A percentile compares a stretch with the other conserved stretches of the same genome.
Evolutionary conservation across 805 yeast species (phyloP).

Genomic region (Schizosaccharomyces octosporus): DNA sequence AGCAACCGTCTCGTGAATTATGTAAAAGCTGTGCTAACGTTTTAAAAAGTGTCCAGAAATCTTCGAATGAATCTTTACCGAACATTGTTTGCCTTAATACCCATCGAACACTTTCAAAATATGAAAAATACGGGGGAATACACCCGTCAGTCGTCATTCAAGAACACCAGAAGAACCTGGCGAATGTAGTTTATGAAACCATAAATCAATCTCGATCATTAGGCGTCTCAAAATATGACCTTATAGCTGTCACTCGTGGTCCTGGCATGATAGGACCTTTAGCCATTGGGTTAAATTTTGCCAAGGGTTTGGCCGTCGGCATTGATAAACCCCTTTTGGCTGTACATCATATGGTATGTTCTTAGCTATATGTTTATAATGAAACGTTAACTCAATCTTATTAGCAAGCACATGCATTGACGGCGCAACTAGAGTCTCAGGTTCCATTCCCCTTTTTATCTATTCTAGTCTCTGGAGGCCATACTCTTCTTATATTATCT

Average conservation of each 20-base stretch:
- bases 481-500: constrained; percentile 63
- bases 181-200: constrained; percentile 24
- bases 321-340: constrained; percentile 62
- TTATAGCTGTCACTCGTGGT: constrained; percentile 77
- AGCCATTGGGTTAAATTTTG: constrained; percentile 57
- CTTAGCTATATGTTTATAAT: neutral
- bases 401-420: constrained; percentile 45
- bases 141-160: constrained; percentile 63
- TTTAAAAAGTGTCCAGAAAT: constrained; percentile 12
- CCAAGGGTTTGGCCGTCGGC: constrained; percentile 62
- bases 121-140: constrained; percentile 56
- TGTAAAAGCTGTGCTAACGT: no score
- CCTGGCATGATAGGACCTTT: constrained; percentile 91
- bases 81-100: constrained; percentile 27
- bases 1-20: constrained; percentile 12
- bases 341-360: constrained; percentile 68
- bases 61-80: constrained; percentile 17
- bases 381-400: neutral
- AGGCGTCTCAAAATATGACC: constrained; percentile 21
- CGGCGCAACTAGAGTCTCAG: constrained; percentile 29
- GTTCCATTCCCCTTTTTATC: constrained; percentile 57
- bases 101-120: constrained; percentile 34
- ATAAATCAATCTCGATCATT: constrained; percentile 14
- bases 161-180: constrained; percentile 45
- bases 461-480: constrained; percentile 77